Conservation (phyloP, 768 basidiomycete genomes). For the Boletus bicolor region DNA sequence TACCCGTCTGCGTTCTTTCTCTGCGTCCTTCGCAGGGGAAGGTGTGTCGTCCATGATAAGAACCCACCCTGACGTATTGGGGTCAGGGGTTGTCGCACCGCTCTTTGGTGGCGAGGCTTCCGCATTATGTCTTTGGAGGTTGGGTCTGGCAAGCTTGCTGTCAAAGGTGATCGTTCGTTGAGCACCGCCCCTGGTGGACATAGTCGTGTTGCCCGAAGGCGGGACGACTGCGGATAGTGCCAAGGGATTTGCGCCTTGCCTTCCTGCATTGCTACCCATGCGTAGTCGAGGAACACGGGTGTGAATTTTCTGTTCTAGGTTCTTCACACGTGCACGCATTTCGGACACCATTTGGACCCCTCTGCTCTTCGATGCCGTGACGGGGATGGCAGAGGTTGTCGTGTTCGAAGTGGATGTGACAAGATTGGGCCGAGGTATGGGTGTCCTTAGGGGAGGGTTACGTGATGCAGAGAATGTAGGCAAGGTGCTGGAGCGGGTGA, state of each 20-base stretch:
- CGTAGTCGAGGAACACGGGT: constrained; percentile 82
- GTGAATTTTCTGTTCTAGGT: constrained; percentile 82
- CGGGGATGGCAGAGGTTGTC: constrained; percentile 27
- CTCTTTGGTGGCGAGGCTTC: constrained; percentile 43
- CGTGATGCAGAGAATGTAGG: constrained; percentile 50
- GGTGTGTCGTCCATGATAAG: constrained; percentile 88
- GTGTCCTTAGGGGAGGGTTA: constrained; percentile 42
- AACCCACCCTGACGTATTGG: constrained; percentile 79
- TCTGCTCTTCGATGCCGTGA: constrained; percentile 63
- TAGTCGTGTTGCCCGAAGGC: constrained; percentile 37
- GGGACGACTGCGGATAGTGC: constrained; percentile 33
- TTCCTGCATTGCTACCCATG: constrained; percentile 71
- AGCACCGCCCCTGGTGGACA: constrained; percentile 28
- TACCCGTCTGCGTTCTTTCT: constrained; percentile 54
- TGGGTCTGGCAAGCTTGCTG: constrained; percentile 21
- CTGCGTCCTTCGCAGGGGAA: constrained; percentile 57
- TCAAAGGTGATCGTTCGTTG: constrained; percentile 21
- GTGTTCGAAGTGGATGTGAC: constrained; percentile 41
- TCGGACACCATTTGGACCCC: constrained; percentile 92
- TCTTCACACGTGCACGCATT: constrained; percentile 81
- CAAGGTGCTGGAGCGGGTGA: constrained; percentile 57
- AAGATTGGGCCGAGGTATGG: constrained; percentile 37
- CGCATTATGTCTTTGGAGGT: constrained; percentile 41
- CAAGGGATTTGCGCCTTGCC: constrained; percentile 40
- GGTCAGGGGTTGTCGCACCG: constrained; percentile 39